Evolutionary conservation across 352 stramenopile genomes (phyloP).

Genomic region (Phytophthora lateralis): DNA sequence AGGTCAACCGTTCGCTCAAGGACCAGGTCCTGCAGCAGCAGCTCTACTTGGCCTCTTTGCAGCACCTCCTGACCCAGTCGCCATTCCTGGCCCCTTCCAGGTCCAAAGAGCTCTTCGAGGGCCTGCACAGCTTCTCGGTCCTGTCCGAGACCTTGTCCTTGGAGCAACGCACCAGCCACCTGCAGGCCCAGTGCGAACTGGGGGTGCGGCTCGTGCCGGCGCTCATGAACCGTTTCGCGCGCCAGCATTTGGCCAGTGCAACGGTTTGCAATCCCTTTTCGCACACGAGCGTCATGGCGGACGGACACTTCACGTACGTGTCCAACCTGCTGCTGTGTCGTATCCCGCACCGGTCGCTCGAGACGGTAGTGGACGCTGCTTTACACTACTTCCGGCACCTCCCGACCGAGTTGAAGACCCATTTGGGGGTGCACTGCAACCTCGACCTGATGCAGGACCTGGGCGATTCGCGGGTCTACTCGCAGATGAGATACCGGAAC

Average conservation of each 20-base stretch:
- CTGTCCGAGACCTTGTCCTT: conserved; percentile 24
- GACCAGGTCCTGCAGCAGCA: conserved; percentile 69
- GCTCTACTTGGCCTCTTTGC: conserved; percentile 64
- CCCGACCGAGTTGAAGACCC: conserved; percentile 35
- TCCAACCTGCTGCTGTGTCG: conserved; percentile 58
- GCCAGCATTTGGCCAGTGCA: conserved; percentile 35
- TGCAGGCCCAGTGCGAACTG: conserved; percentile 44
- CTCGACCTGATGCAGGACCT: conserved; percentile 45
- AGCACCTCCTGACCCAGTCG: conserved; percentile 57
- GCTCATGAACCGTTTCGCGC: conserved; percentile 45
- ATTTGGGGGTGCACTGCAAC: conserved; percentile 35
- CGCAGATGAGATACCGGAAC: conserved; percentile 51
- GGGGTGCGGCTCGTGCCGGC: conserved; percentile 40
- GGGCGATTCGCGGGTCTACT: conserved; percentile 36
- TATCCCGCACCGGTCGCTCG: conserved; percentile 47
- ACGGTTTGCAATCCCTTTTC: conserved; percentile 48
- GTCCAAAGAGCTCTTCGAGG: conserved; percentile 62
- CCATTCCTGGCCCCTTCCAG: conserved; percentile 49
- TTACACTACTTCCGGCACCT: conserved; percentile 50
- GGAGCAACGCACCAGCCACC: conserved; percentile 35
- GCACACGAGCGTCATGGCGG: conserved; percentile 66
- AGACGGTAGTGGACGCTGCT: conserved; percentile 34
- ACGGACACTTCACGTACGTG: conserved; percentile 50
- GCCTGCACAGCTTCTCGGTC: conserved; percentile 44
- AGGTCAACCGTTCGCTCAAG: conserved; percentile 56